Percentiles rank a stretch among this genome's conserved stretches.
Evolutionary conservation across 192 early-diverging fungal species (phyloP).

Genomic region (Jimgerdemannia lactiflua): DNA sequence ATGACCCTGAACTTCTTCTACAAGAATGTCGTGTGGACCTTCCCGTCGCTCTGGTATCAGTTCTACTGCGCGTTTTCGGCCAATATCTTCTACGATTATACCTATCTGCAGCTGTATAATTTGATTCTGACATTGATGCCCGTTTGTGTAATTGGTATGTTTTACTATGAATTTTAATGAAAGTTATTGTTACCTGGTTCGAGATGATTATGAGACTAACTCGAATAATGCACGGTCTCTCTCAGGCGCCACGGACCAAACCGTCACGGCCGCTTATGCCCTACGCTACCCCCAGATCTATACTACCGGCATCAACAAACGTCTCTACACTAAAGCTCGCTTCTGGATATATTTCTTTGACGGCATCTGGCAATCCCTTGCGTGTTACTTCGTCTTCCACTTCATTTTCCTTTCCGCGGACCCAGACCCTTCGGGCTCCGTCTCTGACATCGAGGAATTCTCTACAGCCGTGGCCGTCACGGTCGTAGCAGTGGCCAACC

Average conservation of each 20-base stretch:
- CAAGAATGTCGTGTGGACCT: slow-evolving; percentile 94
- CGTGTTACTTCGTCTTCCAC: slow-evolving; percentile 80
- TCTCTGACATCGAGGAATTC: slow-evolving; percentile 61
- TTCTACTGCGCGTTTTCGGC: slow-evolving; percentile 88
- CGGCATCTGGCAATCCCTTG: slow-evolving; percentile 89
- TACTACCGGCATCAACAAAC: slow-evolving; percentile 78
- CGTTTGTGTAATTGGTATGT: slow-evolving; percentile 55
- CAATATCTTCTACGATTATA: slow-evolving; percentile 91
- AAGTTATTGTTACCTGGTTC: too few species aligned
- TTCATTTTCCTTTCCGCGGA: slow-evolving; percentile 48
- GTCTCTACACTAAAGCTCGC: slow-evolving; percentile 76
- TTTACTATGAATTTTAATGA: neutral
- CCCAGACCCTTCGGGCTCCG: slow-evolving; percentile 49
- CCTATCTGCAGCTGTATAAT: slow-evolving; percentile 90
- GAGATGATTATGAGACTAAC: too few species aligned
- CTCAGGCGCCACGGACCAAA: slow-evolving; percentile 66
- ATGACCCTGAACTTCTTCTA: slow-evolving; percentile 95
- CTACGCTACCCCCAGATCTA: slow-evolving; percentile 69
- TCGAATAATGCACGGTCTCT: neutral
- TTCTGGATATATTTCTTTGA: slow-evolving; percentile 89
- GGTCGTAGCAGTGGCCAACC: slow-evolving; percentile 79
- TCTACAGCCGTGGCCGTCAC: slow-evolving; percentile 77
- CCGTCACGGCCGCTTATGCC: slow-evolving; percentile 55
- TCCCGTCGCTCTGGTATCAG: slow-evolving; percentile 92
- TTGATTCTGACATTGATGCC: slow-evolving; percentile 69